Percentiles rank a stretch among this genome's conserved stretches.
phyloP scores from a whole-genome alignment of 208 protist species.

The Acanthamoeba healyi region DNA sequence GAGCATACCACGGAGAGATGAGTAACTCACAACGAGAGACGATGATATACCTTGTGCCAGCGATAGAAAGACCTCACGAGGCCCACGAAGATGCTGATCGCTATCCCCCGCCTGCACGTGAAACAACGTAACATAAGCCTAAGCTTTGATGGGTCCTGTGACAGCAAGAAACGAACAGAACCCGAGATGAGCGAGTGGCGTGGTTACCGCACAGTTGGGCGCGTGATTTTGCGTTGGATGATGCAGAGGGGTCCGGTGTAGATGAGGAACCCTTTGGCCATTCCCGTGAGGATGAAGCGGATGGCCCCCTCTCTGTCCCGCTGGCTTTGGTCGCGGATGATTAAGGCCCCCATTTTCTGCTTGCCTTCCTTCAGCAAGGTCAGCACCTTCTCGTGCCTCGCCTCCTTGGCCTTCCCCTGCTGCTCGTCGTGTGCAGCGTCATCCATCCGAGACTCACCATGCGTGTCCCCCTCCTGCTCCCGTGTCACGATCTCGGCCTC shows the following conservation, averaged over 20 bases:
- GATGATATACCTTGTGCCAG: constrained; percentile 29
- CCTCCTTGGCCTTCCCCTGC: not conserved
- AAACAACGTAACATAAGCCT: too few relatives aligned
- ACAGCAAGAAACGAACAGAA: not conserved
- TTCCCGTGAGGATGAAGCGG: not conserved
- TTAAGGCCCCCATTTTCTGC: constrained; percentile 1
- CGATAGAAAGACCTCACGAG: constrained; percentile 6
- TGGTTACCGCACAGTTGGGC: constrained; percentile 2
- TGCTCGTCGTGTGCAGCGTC: not conserved
- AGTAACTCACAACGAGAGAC: not conserved
- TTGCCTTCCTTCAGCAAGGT: constrained; percentile 45
- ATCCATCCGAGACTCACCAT: not conserved
- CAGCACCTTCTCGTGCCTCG: not conserved
- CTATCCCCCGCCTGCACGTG: not conserved
- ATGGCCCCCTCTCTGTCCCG: constrained; percentile 17
- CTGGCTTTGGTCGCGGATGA: constrained; percentile 36
- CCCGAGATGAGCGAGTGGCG: not conserved
- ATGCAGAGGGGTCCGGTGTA: constrained; percentile 9
- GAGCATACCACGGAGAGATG: not conserved
- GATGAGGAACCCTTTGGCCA: constrained; percentile 39
- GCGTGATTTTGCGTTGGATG: constrained; percentile 28
- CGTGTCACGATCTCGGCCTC: too few relatives aligned
- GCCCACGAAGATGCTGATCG: constrained; percentile 31
- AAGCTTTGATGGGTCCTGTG: too few relatives aligned
- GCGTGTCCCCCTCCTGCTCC: not conserved